Evolutionary conservation across 768 basidiomycete genomes (phyloP).

Genomic region (Amanita jacksonii): DNA sequence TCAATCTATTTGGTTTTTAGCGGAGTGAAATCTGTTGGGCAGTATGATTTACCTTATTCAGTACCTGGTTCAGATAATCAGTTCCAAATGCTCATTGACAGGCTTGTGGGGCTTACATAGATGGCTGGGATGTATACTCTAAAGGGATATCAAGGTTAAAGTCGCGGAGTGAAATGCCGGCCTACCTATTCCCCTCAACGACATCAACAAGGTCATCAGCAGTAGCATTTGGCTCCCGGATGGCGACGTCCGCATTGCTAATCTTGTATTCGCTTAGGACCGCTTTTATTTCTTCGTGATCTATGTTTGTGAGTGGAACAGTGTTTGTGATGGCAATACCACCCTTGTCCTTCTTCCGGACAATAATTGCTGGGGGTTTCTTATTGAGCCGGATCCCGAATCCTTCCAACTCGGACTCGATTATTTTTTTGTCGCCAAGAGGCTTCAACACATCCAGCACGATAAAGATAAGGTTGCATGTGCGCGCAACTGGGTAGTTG

Average conservation of each 20-base stretch:
- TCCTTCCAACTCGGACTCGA: constrained; percentile 92
- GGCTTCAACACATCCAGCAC: constrained; percentile 97
- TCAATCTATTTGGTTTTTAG: constrained; percentile 54
- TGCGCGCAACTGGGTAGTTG: constrained; percentile 69
- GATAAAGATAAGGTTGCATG: constrained; percentile 98
- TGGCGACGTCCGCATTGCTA: constrained; percentile 84
- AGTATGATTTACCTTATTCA: constrained; percentile 59
- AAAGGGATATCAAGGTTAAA: neutral
- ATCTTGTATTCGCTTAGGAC: constrained; percentile 88
- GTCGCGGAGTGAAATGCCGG: neutral
- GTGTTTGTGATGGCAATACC: constrained; percentile 94
- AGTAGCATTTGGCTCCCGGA: constrained; percentile 86
- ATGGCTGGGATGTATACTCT: constrained; percentile 92
- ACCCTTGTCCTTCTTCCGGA: constrained; percentile 84
- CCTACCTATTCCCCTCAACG: constrained; percentile 86
- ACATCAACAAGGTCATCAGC: constrained; percentile 97
- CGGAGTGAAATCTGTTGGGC: neutral
- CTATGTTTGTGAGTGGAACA: constrained; percentile 91
- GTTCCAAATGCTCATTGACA: neutral
- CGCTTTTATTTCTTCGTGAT: constrained; percentile 94
- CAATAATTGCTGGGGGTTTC: constrained; percentile 77
- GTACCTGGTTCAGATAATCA: constrained; percentile 35
- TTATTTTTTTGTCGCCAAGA: constrained; percentile 87
- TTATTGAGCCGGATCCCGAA: constrained; percentile 97
- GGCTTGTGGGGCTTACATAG: constrained; percentile 47